Conservation (phyloP, 2,329 filamentous ascomycete species). For the Aschersonia sp. region DNA sequence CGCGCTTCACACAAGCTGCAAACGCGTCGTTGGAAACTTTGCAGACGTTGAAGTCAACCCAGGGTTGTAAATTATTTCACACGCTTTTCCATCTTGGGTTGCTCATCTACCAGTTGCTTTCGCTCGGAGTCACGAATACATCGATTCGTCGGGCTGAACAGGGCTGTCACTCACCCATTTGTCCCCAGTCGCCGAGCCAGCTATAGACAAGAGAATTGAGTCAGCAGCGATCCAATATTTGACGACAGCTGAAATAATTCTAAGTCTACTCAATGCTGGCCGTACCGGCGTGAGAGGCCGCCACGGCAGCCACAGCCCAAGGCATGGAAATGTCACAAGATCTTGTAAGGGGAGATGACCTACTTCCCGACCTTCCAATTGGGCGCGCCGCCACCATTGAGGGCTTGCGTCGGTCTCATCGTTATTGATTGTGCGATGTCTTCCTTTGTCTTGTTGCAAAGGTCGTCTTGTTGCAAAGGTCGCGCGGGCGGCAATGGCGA, state of each 20-base stretch:
- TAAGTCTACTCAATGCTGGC: too few relatives aligned
- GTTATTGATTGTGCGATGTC: constrained; percentile 12
- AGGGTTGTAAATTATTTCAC: too few relatives aligned
- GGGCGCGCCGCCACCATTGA: constrained; percentile 17
- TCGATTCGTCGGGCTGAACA: background rate
- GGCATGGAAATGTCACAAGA: background rate
- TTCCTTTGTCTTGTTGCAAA: background rate
- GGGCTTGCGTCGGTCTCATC: constrained; percentile 27
- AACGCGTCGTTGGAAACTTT: too few relatives aligned
- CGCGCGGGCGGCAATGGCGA: background rate
- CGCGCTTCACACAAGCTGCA: too few relatives aligned
- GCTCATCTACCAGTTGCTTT: background rate
- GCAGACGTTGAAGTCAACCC: too few relatives aligned
- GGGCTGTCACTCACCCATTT: constrained; percentile 47
- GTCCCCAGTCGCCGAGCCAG: constrained; percentile 62
- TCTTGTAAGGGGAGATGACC: constrained; percentile 8
- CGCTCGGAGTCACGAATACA: background rate
- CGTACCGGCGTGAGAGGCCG: constrained; percentile 16
- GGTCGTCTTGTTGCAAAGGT: background rate
- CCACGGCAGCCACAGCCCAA: constrained; percentile 7
- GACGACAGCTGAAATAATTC: too few relatives aligned
- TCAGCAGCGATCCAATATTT: background rate
- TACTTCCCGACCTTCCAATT: constrained; percentile 20
- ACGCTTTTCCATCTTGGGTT: background rate
- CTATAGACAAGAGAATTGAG: constrained; percentile 24